These are phyloP conservation scores for Miscanthus sacchariflorus DNA, from an alignment of 202 grass and related monocot genomes.

Conservation along the genomic window DNA sequence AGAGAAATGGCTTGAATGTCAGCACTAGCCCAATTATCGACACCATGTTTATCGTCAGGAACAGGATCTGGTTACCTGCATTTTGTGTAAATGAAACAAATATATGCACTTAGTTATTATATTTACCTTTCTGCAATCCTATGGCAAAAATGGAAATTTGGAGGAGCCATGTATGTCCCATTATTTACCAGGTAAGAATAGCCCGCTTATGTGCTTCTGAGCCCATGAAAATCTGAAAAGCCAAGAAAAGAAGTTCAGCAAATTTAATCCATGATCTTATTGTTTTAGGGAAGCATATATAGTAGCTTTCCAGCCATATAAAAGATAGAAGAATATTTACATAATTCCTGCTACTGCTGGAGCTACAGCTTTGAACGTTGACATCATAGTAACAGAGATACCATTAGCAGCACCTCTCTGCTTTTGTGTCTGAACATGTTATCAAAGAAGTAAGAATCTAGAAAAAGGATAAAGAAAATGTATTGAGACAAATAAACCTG, in stretches of 20 bases:
- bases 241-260: not conserved
- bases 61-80: constrained; percentile 63
- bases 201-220: constrained; percentile 49
- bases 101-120: not conserved
- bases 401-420: constrained; percentile 75
- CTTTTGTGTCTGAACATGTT: constrained; percentile 55
- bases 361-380: constrained; percentile 69
- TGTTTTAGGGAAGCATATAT: not conserved
- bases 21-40: constrained; percentile 32
- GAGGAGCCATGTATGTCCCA: constrained; percentile 1
- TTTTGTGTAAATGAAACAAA: constrained; percentile 13
- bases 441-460: constrained; percentile 24
- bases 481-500: not conserved
- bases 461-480: not conserved
- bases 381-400: constrained; percentile 71
- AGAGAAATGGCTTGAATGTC: constrained; percentile 51
- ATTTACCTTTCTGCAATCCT: constrained; percentile 11
- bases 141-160: constrained; percentile 21
- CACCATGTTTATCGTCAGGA: constrained; percentile 55
- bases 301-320: not conserved
- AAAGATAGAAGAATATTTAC: constrained; percentile 47
- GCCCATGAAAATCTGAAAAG: constrained; percentile 69
- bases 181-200: constrained; percentile 59
- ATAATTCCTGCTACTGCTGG: constrained; percentile 64
- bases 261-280: not conserved